A percentile compares a stretch with the other conserved stretches of the same genome.
Conservation (phyloP, 129 eudicot genomes). For the Tagetes erecta region DNA sequence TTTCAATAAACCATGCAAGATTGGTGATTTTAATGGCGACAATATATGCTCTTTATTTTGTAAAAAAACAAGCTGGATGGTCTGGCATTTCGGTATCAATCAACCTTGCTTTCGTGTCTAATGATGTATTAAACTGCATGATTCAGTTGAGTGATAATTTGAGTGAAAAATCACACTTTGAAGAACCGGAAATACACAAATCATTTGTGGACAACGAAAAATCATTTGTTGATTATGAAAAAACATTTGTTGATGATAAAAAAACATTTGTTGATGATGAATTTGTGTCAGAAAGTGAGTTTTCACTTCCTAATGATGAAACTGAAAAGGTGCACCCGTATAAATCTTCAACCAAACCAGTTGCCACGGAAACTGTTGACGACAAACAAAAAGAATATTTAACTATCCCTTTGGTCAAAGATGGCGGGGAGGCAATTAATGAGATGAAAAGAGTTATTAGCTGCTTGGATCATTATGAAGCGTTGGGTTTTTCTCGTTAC, state of each 20-base stretch:
- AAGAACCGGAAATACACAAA: constrained; percentile 62
- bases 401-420: constrained; percentile 55
- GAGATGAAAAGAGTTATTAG: constrained; percentile 80
- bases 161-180: constrained; percentile 67
- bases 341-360: constrained; percentile 52
- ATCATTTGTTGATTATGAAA: constrained; percentile 38
- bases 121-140: constrained; percentile 63
- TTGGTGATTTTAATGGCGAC: constrained; percentile 83
- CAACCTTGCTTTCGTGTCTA: constrained; percentile 78
- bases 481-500: constrained; percentile 59
- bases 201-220: constrained; percentile 24
- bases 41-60: constrained; percentile 65
- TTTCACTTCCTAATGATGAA: constrained; percentile 57
- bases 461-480: constrained; percentile 73
- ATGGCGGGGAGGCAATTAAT: constrained; percentile 48
- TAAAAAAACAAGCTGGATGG: constrained; percentile 84
- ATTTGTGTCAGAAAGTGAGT: constrained; percentile 55
- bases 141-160: constrained; percentile 82
- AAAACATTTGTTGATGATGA: constrained; percentile 65
- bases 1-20: constrained; percentile 84
- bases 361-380: constrained; percentile 38
- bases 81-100: constrained; percentile 70
- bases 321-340: constrained; percentile 50
- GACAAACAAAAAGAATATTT: constrained; percentile 35
- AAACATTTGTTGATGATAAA: no score